Conservation (phyloP, 2,329 filamentous ascomycete species). For the Fusarium annulatum region DNA sequence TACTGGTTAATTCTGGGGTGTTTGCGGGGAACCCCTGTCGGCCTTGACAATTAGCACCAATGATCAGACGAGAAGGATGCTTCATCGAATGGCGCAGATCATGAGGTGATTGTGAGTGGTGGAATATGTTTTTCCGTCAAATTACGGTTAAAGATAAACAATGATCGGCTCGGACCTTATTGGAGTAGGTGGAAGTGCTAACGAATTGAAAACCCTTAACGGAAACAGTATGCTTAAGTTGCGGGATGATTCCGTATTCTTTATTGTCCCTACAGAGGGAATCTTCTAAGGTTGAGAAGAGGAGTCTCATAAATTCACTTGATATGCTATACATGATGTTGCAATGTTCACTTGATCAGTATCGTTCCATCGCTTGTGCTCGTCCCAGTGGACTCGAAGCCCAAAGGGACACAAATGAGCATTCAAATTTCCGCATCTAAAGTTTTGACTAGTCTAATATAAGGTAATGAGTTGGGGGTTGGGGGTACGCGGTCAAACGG, state of each 20-base stretch:
- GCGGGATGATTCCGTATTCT: not conserved
- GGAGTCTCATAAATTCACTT: fast-evolving
- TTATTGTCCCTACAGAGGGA: not conserved
- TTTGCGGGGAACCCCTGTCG: conserved; percentile 35
- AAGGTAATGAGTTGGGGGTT: not conserved
- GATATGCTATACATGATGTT: no score
- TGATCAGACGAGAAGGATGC: not conserved
- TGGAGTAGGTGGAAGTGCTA: not conserved
- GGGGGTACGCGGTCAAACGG: not conserved
- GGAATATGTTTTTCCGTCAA: not conserved
- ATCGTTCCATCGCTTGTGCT: fast-evolving
- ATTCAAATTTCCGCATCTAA: not conserved
- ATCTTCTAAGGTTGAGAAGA: fast-evolving
- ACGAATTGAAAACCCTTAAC: not conserved
- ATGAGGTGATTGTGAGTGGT: not conserved
- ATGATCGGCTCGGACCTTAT: conserved; percentile 1
- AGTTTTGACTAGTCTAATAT: not conserved
- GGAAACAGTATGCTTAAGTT: not conserved
- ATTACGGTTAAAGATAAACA: conserved; percentile 26
- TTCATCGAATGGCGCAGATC: not conserved
- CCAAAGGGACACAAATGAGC: fast-evolving
- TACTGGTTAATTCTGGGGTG: not conserved
- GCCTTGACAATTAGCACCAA: conserved; percentile 38
- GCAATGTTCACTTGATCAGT: fast-evolving
- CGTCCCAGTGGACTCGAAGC: fast-evolving